Conservation (phyloP, 2,329 filamentous ascomycete genomes). For the Aureobasidium lini region DNA sequence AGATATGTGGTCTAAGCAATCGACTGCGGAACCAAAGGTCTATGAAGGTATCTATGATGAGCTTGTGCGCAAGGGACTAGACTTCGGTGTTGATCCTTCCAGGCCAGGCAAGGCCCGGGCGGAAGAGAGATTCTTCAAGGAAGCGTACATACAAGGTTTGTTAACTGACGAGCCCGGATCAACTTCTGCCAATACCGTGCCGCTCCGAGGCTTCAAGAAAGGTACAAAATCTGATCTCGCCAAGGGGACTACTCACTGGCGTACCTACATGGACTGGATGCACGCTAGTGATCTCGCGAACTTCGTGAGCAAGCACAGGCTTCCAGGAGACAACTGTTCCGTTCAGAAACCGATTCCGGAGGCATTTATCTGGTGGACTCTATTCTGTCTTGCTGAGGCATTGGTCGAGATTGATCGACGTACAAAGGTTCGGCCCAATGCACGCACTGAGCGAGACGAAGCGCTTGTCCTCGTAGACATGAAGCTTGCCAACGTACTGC, state of each 20-base stretch:
- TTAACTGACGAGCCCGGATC: background rate
- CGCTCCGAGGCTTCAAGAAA: background rate
- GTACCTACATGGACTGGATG: background rate
- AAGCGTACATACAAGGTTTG: background rate
- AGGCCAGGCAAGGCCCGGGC: background rate
- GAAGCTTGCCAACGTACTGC: background rate
- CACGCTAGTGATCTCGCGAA: background rate
- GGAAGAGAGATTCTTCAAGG: background rate
- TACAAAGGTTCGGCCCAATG: background rate
- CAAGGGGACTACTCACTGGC: background rate
- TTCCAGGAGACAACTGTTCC: too few species aligned
- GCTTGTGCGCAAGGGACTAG: background rate
- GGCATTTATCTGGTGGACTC: background rate
- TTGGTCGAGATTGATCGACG: background rate
- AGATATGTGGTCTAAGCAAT: background rate
- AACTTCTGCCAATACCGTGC: background rate
- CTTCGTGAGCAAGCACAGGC: background rate
- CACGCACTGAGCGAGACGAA: background rate
- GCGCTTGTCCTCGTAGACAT: background rate
- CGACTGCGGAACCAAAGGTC: background rate
- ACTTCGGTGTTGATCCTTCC: background rate
- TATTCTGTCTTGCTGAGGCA: background rate
- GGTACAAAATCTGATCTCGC: background rate
- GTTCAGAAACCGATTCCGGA: background rate
- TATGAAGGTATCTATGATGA: background rate